Evolutionary conservation across 768 basidiomycete species (phyloP), one percentile per base, ranked within the genome.

Genomic region (Wakefieldia striispora): DNA sequence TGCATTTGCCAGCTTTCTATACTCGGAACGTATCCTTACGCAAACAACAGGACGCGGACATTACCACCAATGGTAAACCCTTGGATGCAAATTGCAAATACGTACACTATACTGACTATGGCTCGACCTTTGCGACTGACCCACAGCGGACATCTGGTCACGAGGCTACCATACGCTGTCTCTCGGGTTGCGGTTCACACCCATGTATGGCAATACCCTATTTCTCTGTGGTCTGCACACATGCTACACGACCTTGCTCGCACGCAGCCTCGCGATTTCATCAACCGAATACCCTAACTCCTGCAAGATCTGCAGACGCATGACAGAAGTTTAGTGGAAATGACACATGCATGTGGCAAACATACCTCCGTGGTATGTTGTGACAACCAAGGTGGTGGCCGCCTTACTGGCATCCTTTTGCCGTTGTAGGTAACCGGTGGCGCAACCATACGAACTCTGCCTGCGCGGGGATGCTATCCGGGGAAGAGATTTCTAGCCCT

Each of bases 301-400:
- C 52, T 52, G 53, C 53, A 75, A 56, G 43, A 75, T 58, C 65
- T 83, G 50, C 47, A 50, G 45, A 35, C 42, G 34, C 50, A 51
- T 43, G 41, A 46, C 13, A 45, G 35, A 40, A 35, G 40, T 39
- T 36, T 9, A n/a, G 34, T 37, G 5, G 7, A 17, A 51, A 29
- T 46, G 16, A 38, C 21, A 41, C 27, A 20, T 37, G 43, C 49
- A 43, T 37, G 55, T 52, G 35, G 38, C 13, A 11, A 31, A 53
- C 69, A 38, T 63, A 85, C 86, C 80, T 91, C 87, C 4, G 71
- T 72, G 13, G 91, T 93, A 67, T 93, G 91, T 58, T 93, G 81
- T 45, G 88, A 90, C 20, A 91, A 74, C 77, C 83, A 92, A n/a
- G 91, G 91, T 11, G 91, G 91, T n/a, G 89, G 80, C 49, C 80